Evolutionary conservation across 2,329 filamentous ascomycete genomes (phyloP), one percentile per base, ranked within the genome.

Genomic region (Scedosporium minutisporum): DNA sequence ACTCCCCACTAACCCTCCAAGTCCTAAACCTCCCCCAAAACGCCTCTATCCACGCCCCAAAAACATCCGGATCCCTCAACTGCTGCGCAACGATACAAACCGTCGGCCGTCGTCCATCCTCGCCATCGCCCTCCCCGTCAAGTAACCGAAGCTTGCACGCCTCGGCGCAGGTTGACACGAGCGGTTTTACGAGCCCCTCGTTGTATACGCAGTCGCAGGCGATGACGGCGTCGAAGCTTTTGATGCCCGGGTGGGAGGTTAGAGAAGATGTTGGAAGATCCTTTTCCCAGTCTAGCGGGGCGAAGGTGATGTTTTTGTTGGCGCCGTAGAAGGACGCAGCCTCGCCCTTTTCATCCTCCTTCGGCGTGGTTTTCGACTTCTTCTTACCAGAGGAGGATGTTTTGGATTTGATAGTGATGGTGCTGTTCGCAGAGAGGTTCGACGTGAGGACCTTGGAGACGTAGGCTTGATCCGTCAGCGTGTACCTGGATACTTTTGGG

Each of bases 161-260:
- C 65, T 96, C 89, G 5, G 80, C 84, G 71, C 90, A 96, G 0
- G 91, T 89, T 68, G 87, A 83, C n/a, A 95, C 89, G 58, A 97
- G 84, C 0, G 93, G 91, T 53, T 83, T 78, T 25, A 97, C 84
- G 3, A 97, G 82, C 2, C 89, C 84, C 67, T 96, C 90, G 74
- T 97, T 99, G 78, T 96, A 99, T 67, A 99, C 88, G 74, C 93
- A 97, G 74, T 99, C 95, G 71, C 91, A 96, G 3, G 92, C 91
- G 42, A 97, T 72, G 10, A 97, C 78, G 14, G 86, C 75, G 69
- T 96, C 89, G 67, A 95, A 88, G 63, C 82, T 80, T 69, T 68
- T 70, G 55, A 65, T 69, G 44, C 61, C 65, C 16, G 67, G 65
- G 14, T 71, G 71, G 10, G 75, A 72, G 1, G 76, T 76, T 33